Percentiles rank a stretch among this genome's conserved stretches.
These are phyloP conservation scores for Ceratocystiopsis minuta DNA, from an alignment of 2,329 filamentous ascomycete genomes.

Conservation along the genomic window DNA sequence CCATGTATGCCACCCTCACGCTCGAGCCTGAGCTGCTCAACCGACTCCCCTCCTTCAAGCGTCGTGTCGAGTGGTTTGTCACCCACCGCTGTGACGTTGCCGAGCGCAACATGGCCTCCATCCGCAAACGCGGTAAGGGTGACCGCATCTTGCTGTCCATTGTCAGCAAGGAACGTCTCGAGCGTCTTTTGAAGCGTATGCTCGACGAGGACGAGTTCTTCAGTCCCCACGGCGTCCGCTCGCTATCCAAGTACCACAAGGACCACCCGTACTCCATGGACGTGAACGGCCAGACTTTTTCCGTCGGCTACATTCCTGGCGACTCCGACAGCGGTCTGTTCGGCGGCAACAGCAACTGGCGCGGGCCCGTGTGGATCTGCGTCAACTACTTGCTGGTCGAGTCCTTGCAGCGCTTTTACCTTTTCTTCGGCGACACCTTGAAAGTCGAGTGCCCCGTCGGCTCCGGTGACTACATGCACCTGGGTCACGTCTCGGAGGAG, in stretches of 20 bases:
- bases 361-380: slow-evolving; percentile 86
- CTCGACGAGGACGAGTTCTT: slow-evolving; percentile 88
- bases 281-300: slow-evolving; percentile 78
- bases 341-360: slow-evolving; percentile 95
- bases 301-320: slow-evolving; percentile 79
- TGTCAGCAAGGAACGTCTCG: slow-evolving; percentile 81
- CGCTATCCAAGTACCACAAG: slow-evolving; percentile 80
- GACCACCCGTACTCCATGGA: slow-evolving; percentile 88
- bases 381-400: slow-evolving; percentile 93
- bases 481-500: slow-evolving; percentile 87
- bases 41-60: slow-evolving; percentile 82
- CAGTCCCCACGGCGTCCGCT: slow-evolving; percentile 76
- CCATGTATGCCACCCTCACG: slow-evolving; percentile 79
- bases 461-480: slow-evolving; percentile 86
- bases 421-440: slow-evolving; percentile 82
- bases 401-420: slow-evolving; percentile 83
- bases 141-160: slow-evolving; percentile 75
- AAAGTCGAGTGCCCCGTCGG: slow-evolving; percentile 88
- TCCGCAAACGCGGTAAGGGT: slow-evolving; percentile 76
- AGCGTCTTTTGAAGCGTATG: slow-evolving; percentile 80
- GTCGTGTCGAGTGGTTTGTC: slow-evolving; percentile 85
- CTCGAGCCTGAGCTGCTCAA: slow-evolving; percentile 88
- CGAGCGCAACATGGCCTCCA: slow-evolving; percentile 86
- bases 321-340: slow-evolving; percentile 92
- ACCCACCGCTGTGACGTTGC: slow-evolving; percentile 72